Base-by-base conservation (phyloP, 2,329 filamentous ascomycete species). In the Sclerotinia nivalis region DNA sequence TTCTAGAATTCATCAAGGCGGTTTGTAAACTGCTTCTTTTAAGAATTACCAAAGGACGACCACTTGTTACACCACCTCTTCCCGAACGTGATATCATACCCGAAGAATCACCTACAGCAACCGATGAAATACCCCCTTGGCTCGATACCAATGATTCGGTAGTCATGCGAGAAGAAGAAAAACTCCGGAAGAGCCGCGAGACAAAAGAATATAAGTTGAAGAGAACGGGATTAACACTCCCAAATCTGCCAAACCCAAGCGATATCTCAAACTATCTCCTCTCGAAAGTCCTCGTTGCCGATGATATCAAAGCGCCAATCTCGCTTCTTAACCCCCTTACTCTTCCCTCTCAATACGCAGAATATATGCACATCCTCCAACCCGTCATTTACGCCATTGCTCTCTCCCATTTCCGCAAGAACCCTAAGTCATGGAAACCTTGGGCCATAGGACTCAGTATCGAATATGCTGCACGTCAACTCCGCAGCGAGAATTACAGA, bases 241-340 rank as follows among this genome's bases (percentile, higher is more conserved):
- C 96, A 0, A 91, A 89, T 60, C 84, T 99, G 22, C 96, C 96
- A 0, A 89, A 91, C 69, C 87, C 91, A 0, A 87, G 89, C 66
- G 93, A 97, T 75, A 94, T 97, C 71, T 93, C 92, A 65, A 88
- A 88, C 58, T 99, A 97, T 80, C 87, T 99, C 6, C 88, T 97
- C 34, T 90, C 91, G 47, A 94, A 96, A 74, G 95, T 98, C 18
- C 85, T 99, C 60, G 97, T 93, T 0, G 93, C 96, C 12, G 96
- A 99, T 81, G 96, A 98, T 78, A 96, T 99, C 83, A 97, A 97
- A 80, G 92, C 95, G 0, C 93, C 96, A 0, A 90, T 91, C 49
- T 90, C 91, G 68, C 86, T 99, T 9, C 84, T 98, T n/a, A 94
- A 96, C 78, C 89, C 89, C 49, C 86, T 96, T 1, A 90, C 91